phyloP scores from a whole-genome alignment of 371 early-diverging fungal species.

The Circinella umbellata region DNA sequence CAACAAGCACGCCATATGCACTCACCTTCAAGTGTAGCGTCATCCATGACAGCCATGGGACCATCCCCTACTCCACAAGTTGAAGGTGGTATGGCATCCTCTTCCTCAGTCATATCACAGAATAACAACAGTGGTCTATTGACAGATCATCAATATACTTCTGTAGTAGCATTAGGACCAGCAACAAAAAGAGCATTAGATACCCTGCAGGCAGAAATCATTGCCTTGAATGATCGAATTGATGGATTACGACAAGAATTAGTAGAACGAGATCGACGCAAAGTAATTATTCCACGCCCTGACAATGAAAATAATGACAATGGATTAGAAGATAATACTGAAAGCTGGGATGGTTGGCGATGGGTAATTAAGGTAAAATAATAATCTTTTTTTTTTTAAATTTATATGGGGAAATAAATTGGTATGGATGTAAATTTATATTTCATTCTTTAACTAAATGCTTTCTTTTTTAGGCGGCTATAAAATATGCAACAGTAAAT shows the following conservation, averaged over 20 bases:
- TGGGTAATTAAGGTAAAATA: conserved; percentile 47
- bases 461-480: conserved; percentile 31
- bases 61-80: background rate
- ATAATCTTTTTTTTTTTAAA: background rate
- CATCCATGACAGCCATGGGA: conserved; percentile 38
- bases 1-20: conserved; percentile 2
- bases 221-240: conserved; percentile 50
- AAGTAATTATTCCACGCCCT: background rate
- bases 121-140: conserved; percentile 5
- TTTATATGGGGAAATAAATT: background rate
- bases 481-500: conserved; percentile 46
- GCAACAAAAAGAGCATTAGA: conserved; percentile 50
- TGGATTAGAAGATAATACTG: conserved; percentile 10
- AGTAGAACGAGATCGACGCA: conserved; percentile 8
- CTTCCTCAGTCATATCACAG: background rate
- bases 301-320: background rate
- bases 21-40: conserved; percentile 25
- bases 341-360: conserved; percentile 41
- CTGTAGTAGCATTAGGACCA: conserved; percentile 37
- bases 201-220: conserved; percentile 44
- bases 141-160: conserved; percentile 23
- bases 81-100: background rate
- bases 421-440: background rate
- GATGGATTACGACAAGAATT: conserved; percentile 47
- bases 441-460: too few species aligned